Base-by-base conservation (phyloP, 1,284 basidiomycete genomes). In the Flammula alnicola region DNA sequence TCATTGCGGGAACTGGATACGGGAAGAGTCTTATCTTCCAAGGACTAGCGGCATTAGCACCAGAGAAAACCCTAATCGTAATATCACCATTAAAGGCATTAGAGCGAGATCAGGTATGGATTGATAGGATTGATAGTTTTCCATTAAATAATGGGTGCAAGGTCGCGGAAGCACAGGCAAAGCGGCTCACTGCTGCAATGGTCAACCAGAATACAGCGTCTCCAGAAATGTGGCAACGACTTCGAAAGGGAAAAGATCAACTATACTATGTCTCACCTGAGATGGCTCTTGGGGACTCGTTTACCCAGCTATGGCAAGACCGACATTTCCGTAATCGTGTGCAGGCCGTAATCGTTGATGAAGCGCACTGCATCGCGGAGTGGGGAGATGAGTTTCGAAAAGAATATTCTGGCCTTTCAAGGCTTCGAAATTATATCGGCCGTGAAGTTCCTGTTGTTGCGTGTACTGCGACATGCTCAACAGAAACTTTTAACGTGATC, bases 1-100 rank as follows among this genome's bases (percentile, higher is more conserved):
- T 63, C 11, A 49, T 50, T 27, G 60, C 63, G 10, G 65, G 64
- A 0, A 67, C 64, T 1, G 59, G 63, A 8, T 66, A 63, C 51
- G 64, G 65, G 4, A 66, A 66, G 31, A 65, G 63, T 44, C 39
- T 66, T 3, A 46, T 65, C n/a, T 64, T 66, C 38, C 53, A 66
- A 26, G 41, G 61, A 55, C 1, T 37, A 59, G 10, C 62, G 59
- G 1, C 26, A 31, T 31, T 29, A 59, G 46, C 20, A 27, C 57
- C 50, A 45, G 58, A 58, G n/a, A 62, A 61, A 32, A 27, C 59
- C 0, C 50, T 63, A 0, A 43, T 66, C 10, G 52, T 65, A 10
- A 60, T 67, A 6, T 56, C 59, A 32, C 65, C 64, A 8, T 44
- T 67, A 10, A 66, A 67, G 30, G 64, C 62, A 5, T 49, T 67